A percentile compares a stretch with the other conserved stretches of the same genome.
Evolutionary conservation across 192 early-diverging fungal genomes (phyloP).

Genomic region (Blastocladiella britannica): DNA sequence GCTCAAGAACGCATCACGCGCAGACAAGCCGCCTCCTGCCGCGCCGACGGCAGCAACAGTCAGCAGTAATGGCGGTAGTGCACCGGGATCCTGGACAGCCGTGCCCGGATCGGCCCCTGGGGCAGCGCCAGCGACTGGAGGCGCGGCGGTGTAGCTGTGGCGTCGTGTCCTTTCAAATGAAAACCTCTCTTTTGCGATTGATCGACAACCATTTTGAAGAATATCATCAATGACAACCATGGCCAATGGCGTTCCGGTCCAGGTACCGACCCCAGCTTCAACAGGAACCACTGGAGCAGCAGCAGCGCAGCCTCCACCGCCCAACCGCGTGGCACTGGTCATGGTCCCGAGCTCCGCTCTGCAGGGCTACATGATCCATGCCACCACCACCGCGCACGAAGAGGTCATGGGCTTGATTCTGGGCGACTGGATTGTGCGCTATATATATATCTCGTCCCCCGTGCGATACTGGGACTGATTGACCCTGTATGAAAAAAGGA

Average conservation of each 20-base stretch:
- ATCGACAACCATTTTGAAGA: too few relatives aligned
- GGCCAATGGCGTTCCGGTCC: too few relatives aligned
- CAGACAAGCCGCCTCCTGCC: neutral
- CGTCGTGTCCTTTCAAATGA: too few relatives aligned
- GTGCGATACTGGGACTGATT: neutral
- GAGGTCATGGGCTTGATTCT: constrained; percentile 32
- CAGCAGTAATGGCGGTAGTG: neutral
- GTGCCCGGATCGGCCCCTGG: neutral
- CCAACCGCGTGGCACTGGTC: too few relatives aligned
- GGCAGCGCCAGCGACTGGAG: too few relatives aligned
- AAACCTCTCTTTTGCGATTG: too few relatives aligned
- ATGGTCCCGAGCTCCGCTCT: neutral
- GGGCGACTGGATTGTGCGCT: constrained; percentile 25
- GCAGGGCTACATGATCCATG: neutral
- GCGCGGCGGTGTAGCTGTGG: too few relatives aligned
- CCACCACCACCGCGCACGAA: constrained; percentile 11
- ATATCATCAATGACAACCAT: too few relatives aligned
- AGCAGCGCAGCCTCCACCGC: too few relatives aligned
- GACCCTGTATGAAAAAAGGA: neutral
- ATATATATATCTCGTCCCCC: neutral
- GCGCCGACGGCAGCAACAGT: neutral
- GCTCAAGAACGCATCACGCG: constrained; percentile 8
- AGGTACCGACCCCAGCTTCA: too few relatives aligned
- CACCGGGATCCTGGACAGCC: neutral
- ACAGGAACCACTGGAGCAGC: too few relatives aligned